A percentile compares a stretch with the other conserved stretches of the same genome.
Conservation (phyloP, 2,329 filamentous ascomycete genomes). For the Alternaria metachromatica region DNA sequence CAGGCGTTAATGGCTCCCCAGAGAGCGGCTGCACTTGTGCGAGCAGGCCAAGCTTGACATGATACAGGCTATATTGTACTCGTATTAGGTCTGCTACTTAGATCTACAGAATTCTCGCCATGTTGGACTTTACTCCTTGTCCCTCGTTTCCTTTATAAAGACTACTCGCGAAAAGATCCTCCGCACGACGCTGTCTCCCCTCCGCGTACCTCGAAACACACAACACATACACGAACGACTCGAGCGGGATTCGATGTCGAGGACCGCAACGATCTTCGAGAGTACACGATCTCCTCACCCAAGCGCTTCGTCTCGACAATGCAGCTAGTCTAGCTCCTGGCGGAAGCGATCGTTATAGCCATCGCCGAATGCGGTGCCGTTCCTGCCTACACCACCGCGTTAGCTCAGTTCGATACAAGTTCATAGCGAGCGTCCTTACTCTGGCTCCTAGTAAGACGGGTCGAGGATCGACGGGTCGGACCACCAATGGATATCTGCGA, state of each 20-base stretch:
- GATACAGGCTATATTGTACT: background rate
- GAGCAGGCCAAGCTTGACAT: background rate
- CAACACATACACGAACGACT: background rate
- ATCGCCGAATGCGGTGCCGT: constrained; percentile 3
- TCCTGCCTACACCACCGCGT: constrained; percentile 8
- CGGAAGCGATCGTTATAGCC: constrained; percentile 11
- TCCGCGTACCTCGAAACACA: background rate
- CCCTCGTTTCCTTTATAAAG: background rate
- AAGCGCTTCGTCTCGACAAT: background rate
- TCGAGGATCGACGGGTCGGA: background rate
- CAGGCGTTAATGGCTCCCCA: background rate
- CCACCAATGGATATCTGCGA: background rate
- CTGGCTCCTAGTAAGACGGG: constrained; percentile 13
- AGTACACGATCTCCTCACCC: background rate
- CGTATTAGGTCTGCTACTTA: background rate
- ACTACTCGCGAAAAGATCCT: background rate
- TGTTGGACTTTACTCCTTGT: background rate
- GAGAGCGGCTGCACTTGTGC: background rate
- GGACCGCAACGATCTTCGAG: background rate
- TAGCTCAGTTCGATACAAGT: background rate
- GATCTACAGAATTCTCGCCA: background rate
- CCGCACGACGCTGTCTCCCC: background rate
- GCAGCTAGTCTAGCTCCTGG: constrained; percentile 5
- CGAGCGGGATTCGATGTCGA: background rate
- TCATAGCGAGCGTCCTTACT: background rate